Evolutionary conservation across 2,329 filamentous ascomycete genomes (phyloP).

Genomic region (Aspergillus arachidicola): DNA sequence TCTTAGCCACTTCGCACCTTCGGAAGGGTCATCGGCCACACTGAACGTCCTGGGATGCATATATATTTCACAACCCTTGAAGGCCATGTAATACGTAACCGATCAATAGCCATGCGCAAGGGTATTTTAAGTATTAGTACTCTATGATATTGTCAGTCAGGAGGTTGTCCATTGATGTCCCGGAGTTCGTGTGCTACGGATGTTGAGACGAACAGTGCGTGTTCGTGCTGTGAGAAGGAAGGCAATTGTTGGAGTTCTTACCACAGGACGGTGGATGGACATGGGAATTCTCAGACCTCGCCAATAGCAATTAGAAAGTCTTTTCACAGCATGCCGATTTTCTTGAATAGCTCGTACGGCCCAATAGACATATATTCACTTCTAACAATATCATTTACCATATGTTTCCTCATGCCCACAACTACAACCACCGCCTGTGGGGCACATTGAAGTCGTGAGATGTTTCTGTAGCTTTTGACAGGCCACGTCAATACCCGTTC

Average conservation of each 20-base stretch:
- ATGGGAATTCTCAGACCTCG: neutral
- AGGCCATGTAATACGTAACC: too few relatives aligned
- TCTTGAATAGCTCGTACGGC: neutral
- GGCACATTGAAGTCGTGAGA: too few relatives aligned
- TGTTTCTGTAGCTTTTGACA: neutral
- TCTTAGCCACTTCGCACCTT: too few relatives aligned
- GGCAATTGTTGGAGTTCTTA: neutral
- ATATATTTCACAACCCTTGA: too few relatives aligned
- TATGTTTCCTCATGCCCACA: neutral
- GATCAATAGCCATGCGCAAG: neutral
- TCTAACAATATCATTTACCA: neutral
- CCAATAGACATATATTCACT: neutral
- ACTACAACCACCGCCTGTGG: neutral
- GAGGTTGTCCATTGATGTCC: neutral
- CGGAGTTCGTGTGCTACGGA: neutral
- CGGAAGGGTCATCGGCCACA: too few relatives aligned
- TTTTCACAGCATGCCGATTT: too few relatives aligned
- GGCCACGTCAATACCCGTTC: neutral
- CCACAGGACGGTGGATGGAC: neutral
- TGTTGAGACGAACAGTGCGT: neutral
- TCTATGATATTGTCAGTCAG: neutral
- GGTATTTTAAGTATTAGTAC: rapidly evolving
- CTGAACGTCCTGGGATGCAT: too few relatives aligned
- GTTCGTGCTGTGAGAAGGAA: neutral
- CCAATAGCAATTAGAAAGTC: too few relatives aligned